Base-by-base conservation (phyloP, 495 filamentous ascomycete species). In the Margaritispora aquatica region DNA sequence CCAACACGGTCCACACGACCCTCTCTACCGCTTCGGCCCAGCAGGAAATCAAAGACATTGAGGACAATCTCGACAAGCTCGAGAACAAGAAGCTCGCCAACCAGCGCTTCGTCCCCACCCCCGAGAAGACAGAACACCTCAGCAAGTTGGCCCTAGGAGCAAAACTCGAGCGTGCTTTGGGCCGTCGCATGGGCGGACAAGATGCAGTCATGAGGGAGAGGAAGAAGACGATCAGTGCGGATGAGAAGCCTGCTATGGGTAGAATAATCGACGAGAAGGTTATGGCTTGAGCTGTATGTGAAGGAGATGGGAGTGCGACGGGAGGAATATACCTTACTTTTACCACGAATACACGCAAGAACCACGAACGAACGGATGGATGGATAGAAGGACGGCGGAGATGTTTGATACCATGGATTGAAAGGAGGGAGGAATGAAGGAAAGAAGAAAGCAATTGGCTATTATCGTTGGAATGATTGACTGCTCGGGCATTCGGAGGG, bases 81-180 rank as follows among this genome's bases (percentile, higher is more conserved):
- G 91, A 97, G 70, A 93, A 96, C 79, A 90, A 90, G 70, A 88
- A 86, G 26, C 83, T 97, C 27, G 75, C 81, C 60, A 79, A 85
- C 59, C 94, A 98, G 75, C 88, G 94, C 59, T 96, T 96, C 68
- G 81, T 86, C 49, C 84, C 91, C 22, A 88, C 78, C 59, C 77
- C 83, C 36, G 85, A 96, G 73, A 96, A 97, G 80, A 84, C 77
- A 51, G 89, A 89, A 61, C 88, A 89, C 70, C 72, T 96, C 67
- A 89, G 85, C 73, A 96, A 96, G 74, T 77, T 97, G 57, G 93
- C 93, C 26, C 80, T 97, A 44, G 88, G 92, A 47, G 93, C 94
- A 38, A 97, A 97, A 74, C 81, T 97, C 41, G 94, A 98, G 70
- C 86, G 94, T 38, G 94, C 94, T 13, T 83, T 98, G 36, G 89